Evolutionary conservation across 2,329 filamentous ascomycete species (phyloP).

Genomic region (Colletotrichum orchidophilum): DNA sequence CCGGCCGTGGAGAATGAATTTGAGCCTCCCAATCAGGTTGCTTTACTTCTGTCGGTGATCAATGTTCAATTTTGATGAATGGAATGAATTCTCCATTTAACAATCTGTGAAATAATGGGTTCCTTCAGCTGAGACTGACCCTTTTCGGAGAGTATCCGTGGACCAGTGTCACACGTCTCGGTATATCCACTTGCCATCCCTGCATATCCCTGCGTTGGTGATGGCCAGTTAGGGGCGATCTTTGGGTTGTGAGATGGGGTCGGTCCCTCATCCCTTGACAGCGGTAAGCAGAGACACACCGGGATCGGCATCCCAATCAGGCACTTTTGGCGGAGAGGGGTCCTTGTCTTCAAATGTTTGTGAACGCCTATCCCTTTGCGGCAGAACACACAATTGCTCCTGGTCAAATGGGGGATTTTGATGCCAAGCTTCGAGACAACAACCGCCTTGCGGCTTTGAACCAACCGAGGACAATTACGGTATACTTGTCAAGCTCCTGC

Average conservation of each 20-base stretch:
- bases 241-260: not conserved
- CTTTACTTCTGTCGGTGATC: not conserved
- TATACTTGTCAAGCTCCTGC: not conserved
- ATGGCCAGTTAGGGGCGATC: not conserved
- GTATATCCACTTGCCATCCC: not conserved
- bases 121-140: not conserved
- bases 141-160: not conserved
- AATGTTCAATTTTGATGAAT: not conserved
- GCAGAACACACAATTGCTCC: not conserved
- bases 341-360: not conserved
- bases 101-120: not conserved
- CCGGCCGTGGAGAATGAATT: not conserved
- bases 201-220: not conserved
- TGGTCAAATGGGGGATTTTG: not conserved
- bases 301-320: not conserved
- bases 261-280: not conserved
- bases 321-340: not conserved
- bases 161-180: not conserved
- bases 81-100: not conserved
- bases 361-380: not conserved
- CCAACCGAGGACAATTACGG: not conserved
- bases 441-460: not conserved
- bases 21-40: not conserved
- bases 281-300: not conserved
- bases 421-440: not conserved